Conservation (phyloP, 2,329 filamentous ascomycete species). For the Rhynchosporium secalis region DNA sequence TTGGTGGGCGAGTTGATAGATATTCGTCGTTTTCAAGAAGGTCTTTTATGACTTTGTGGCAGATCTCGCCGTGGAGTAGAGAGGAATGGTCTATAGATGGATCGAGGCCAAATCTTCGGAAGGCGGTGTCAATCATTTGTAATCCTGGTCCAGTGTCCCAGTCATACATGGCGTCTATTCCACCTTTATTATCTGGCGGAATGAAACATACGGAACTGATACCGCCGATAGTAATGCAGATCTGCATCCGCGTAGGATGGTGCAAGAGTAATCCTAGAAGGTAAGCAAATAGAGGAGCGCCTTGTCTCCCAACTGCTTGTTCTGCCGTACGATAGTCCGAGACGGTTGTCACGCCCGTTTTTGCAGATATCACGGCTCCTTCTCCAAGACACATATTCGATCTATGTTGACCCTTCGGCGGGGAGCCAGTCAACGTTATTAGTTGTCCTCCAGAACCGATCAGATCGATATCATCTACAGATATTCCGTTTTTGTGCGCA, state of each 20-base stretch:
- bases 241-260: slow-evolving; percentile 38
- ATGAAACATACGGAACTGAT: slow-evolving; percentile 39
- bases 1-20: slow-evolving; percentile 36
- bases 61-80: slow-evolving; percentile 35
- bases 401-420: slow-evolving; percentile 37
- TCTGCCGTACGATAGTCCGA: slow-evolving; percentile 40
- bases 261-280: slow-evolving; percentile 38
- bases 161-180: slow-evolving; percentile 40
- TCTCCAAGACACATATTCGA: slow-evolving; percentile 40
- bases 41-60: slow-evolving; percentile 38
- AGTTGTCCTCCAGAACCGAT: slow-evolving; percentile 39
- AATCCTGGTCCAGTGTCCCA: slow-evolving; percentile 41
- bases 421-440: slow-evolving; percentile 36
- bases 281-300: slow-evolving; percentile 39
- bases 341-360: slow-evolving; percentile 40
- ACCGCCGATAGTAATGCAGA: slow-evolving; percentile 39
- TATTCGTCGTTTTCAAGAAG: slow-evolving; percentile 36
- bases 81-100: slow-evolving; percentile 34
- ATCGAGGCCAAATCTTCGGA: slow-evolving; percentile 38
- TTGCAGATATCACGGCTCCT: slow-evolving; percentile 40
- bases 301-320: slow-evolving; percentile 40
- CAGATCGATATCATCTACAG: slow-evolving; percentile 39
- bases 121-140: slow-evolving; percentile 37
- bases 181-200: slow-evolving; percentile 37
- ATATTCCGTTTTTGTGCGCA: slow-evolving; percentile 36